These are phyloP conservation scores for Babesia bigemina DNA, from an alignment of 169 alveolate species.

Conservation along the genomic window DNA sequence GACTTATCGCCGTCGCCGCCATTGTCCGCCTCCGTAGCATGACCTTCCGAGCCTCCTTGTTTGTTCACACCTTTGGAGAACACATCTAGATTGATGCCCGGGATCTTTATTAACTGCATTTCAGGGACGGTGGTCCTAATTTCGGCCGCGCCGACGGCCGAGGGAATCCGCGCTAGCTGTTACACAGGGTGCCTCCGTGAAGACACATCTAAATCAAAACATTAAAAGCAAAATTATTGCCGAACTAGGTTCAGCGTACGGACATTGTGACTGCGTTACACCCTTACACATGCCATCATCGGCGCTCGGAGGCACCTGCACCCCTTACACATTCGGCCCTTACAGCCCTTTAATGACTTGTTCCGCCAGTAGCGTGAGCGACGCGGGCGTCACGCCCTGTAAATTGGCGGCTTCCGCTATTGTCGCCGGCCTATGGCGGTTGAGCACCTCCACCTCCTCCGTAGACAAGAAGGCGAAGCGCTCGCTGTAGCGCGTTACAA, in stretches of 20 bases:
- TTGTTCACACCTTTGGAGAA: slow-evolving; percentile 13
- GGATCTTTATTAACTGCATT: slow-evolving; percentile 25
- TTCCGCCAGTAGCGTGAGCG: slow-evolving; percentile 23
- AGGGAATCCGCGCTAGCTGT: background rate
- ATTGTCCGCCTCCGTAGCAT: background rate
- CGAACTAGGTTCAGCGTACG: background rate
- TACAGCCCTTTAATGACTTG: background rate
- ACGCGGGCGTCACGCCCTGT: slow-evolving; percentile 76
- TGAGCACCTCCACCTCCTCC: slow-evolving; percentile 80
- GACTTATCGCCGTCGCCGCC: slow-evolving; percentile 6
- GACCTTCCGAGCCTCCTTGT: slow-evolving; percentile 5
- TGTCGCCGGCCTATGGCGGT: slow-evolving; percentile 70
- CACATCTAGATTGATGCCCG: slow-evolving; percentile 26
- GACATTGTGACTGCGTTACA: background rate
- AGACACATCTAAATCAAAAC: background rate
- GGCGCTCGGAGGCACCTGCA: slow-evolving; percentile 33
- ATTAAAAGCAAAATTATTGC: background rate
- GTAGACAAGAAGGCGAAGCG: slow-evolving; percentile 65
- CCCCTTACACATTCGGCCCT: background rate
- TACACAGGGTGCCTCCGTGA: background rate
- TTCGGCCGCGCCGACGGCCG: background rate
- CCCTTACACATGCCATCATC: slow-evolving; percentile 28
- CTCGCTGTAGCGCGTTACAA: slow-evolving; percentile 4
- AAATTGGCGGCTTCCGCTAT: slow-evolving; percentile 71
- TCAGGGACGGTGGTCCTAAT: background rate